Evolutionary conservation across 768 basidiomycete species (phyloP).

Genomic region (Trametes cingulata): DNA sequence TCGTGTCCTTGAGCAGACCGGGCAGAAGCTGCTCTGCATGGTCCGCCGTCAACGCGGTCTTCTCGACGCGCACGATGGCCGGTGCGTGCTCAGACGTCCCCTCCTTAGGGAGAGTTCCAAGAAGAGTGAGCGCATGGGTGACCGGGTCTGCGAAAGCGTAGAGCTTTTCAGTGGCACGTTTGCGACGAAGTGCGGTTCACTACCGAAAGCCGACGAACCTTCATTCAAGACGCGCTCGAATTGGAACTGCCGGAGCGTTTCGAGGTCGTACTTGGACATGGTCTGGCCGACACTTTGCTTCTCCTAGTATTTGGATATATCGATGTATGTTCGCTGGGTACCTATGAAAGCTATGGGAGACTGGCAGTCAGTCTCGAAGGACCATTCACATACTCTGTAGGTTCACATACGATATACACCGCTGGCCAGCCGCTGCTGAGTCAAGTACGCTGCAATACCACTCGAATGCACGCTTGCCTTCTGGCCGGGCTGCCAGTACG

Average conservation of each 20-base stretch:
- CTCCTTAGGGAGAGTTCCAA: slow-evolving; percentile 58
- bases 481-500: too few relatives aligned
- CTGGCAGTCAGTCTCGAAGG: neutral
- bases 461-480: too few relatives aligned
- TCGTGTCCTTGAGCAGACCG: slow-evolving; percentile 41
- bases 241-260: slow-evolving; percentile 46
- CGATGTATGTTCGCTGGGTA: too few relatives aligned
- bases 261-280: slow-evolving; percentile 14
- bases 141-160: slow-evolving; percentile 48
- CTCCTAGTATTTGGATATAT: too few relatives aligned
- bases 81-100: slow-evolving; percentile 21
- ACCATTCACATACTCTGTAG: too few relatives aligned
- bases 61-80: slow-evolving; percentile 79
- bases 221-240: slow-evolving; percentile 61
- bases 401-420: too few relatives aligned
- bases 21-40: slow-evolving; percentile 41
- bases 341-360: too few relatives aligned
- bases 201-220: slow-evolving; percentile 28
- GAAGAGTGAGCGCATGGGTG: slow-evolving; percentile 60
- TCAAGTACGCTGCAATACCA: too few relatives aligned
- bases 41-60: slow-evolving; percentile 60
- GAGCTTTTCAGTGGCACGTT: neutral
- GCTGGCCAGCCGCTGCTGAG: too few relatives aligned
- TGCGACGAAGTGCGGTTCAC: neutral
- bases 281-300: too few relatives aligned